Percentiles rank a stretch among this genome's conserved stretches.
Evolutionary conservation across 495 filamentous ascomycete species (phyloP).

Genomic region (Barbatosphaeria neglecta): DNA sequence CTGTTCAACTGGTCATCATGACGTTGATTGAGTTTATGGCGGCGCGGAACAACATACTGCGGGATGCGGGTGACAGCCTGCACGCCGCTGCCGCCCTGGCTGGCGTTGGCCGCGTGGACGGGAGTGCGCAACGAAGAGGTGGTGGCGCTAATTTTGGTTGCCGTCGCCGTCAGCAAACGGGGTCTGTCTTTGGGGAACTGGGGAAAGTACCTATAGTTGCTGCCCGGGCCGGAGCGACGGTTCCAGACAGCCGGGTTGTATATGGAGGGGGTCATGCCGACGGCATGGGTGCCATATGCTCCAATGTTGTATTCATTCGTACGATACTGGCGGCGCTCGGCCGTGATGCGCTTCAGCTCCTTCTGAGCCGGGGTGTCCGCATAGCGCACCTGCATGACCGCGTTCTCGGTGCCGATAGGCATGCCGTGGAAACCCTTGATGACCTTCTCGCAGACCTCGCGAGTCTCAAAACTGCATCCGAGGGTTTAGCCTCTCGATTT

Average conservation of each 20-base stretch:
- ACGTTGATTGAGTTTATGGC: neutral
- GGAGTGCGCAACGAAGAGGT: slow-evolving; percentile 15
- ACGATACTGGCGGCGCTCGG: slow-evolving; percentile 82
- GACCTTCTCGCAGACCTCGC: slow-evolving; percentile 76
- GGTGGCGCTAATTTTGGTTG: slow-evolving; percentile 4
- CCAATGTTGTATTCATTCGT: slow-evolving; percentile 84
- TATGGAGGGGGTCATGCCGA: slow-evolving; percentile 35
- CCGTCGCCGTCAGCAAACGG: too few species aligned
- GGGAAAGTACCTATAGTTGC: slow-evolving; percentile 10
- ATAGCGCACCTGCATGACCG: slow-evolving; percentile 85
- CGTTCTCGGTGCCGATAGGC: slow-evolving; percentile 55
- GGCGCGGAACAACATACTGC: slow-evolving; percentile 13
- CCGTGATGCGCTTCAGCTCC: slow-evolving; percentile 85
- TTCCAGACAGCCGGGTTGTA: slow-evolving; percentile 25
- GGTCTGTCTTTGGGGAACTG: neutral
- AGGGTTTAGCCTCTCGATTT: slow-evolving; percentile 10
- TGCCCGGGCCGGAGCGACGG: slow-evolving; percentile 14
- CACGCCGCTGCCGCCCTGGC: slow-evolving; percentile 4
- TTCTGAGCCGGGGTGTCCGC: slow-evolving; percentile 96
- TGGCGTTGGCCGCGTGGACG: slow-evolving; percentile 6
- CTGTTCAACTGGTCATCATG: slow-evolving; percentile 18
- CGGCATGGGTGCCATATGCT: slow-evolving; percentile 43
- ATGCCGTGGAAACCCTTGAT: slow-evolving; percentile 71
- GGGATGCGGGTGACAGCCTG: slow-evolving; percentile 8
- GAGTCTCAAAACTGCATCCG: slow-evolving; percentile 62